Conservation (phyloP, 164 flowering plant species). For the Aristolochia fimbriata region DNA sequence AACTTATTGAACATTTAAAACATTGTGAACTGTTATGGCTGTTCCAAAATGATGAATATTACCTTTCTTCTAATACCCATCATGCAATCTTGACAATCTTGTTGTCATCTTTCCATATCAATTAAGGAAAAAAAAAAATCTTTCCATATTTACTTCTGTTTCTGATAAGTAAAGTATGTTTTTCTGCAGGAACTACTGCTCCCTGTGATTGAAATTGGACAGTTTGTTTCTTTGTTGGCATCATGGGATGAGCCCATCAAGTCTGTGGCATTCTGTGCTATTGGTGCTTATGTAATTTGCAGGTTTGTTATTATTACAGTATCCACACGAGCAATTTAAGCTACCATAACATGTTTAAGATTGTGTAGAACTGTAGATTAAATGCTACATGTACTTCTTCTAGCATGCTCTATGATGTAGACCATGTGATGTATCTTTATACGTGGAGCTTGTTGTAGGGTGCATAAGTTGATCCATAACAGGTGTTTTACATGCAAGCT, state of each 20-base stretch:
- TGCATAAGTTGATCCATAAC: no score
- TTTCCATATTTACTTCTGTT: no score
- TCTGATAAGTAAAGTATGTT: no score
- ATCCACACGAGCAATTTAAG: background rate
- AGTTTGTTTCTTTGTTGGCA: slow-evolving; percentile 38
- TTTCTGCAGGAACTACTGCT: slow-evolving; percentile 72
- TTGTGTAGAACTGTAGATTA: background rate
- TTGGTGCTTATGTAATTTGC: slow-evolving; percentile 44
- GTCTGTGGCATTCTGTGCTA: slow-evolving; percentile 53
- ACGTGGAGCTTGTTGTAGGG: background rate
- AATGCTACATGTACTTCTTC: background rate
- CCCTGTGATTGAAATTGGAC: slow-evolving; percentile 54
- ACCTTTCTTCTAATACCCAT: no score
- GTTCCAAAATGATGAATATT: no score
- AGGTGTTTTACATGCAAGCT: no score
- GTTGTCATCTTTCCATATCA: no score
- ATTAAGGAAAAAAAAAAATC: no score
- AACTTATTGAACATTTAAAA: no score
- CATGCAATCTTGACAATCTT: no score
- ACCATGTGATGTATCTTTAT: background rate
- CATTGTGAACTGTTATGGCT: no score
- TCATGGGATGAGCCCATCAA: slow-evolving; percentile 76
- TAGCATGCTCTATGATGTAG: no score
- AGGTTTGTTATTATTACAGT: slow-evolving; percentile 26
- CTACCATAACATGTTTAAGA: background rate